Conservation (phyloP, 306 rosid genomes). For the Prunus dulcis region DNA sequence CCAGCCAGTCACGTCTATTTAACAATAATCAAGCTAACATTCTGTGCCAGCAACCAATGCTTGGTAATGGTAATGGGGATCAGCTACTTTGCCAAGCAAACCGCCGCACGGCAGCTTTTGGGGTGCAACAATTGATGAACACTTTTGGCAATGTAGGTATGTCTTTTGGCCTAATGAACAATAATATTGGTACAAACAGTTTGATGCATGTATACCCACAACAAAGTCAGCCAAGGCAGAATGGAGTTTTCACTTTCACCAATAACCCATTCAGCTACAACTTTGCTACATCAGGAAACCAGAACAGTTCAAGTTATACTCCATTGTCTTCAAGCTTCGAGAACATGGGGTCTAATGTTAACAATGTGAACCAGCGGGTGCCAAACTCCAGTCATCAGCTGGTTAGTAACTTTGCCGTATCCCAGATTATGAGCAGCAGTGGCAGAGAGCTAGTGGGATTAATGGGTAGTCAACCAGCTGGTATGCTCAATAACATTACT, state of each 20-base stretch:
- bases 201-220: conserved; percentile 1
- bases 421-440: conserved; percentile 17
- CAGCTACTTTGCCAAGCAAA: background rate
- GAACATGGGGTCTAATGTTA: background rate
- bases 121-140: background rate
- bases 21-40: background rate
- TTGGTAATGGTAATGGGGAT: conserved; percentile 8
- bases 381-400: background rate
- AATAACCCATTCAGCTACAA: conserved; percentile 1
- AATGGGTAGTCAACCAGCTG: background rate
- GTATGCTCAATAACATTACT: background rate
- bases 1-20: background rate
- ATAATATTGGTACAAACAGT: conserved; percentile 6
- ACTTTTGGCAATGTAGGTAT: background rate
- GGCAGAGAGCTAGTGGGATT: conserved; percentile 3
- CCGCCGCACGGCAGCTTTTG: background rate
- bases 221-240: background rate
- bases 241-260: background rate
- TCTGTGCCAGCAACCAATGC: background rate
- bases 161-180: background rate
- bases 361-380: background rate
- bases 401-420: conserved; percentile 2
- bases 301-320: background rate
- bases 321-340: background rate
- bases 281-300: background rate